Conservation (phyloP, 2,329 filamentous ascomycete genomes). For the Chaetomiaceae sp. region DNA sequence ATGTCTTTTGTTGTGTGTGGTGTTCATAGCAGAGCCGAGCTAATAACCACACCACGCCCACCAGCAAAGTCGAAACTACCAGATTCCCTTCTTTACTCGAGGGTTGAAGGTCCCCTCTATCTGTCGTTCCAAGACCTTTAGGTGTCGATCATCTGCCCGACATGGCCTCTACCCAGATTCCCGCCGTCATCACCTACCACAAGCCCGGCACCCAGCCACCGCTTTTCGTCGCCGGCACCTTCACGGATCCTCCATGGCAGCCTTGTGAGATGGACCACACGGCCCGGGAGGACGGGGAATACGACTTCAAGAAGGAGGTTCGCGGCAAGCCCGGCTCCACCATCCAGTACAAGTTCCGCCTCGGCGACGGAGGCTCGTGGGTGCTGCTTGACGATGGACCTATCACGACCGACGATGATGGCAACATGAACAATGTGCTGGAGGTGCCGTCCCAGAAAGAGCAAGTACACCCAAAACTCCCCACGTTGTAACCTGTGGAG, state of each 20-base stretch:
- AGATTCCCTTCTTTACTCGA: too few relatives aligned
- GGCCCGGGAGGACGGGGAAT: conserved; percentile 46
- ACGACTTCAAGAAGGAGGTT: conserved; percentile 55
- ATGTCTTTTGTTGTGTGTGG: too few relatives aligned
- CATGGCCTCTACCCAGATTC: conserved; percentile 36
- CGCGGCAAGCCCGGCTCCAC: conserved; percentile 50
- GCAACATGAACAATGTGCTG: conserved; percentile 47
- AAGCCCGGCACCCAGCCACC: conserved; percentile 59
- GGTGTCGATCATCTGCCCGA: conserved; percentile 6
- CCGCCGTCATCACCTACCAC: conserved; percentile 56
- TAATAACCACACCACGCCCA: too few relatives aligned
- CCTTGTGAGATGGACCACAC: conserved; percentile 59
- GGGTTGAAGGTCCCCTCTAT: too few relatives aligned
- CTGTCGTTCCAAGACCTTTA: too few relatives aligned
- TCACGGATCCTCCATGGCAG: conserved; percentile 63
- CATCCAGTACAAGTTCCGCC: conserved; percentile 71
- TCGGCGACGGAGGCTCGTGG: conserved; percentile 66
- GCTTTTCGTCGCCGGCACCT: conserved; percentile 65
- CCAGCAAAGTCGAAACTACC: too few relatives aligned
- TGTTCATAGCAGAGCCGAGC: too few relatives aligned
- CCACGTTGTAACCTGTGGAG: too few relatives aligned
- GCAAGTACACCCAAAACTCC: conserved; percentile 1
- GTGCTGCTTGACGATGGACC: conserved; percentile 58
- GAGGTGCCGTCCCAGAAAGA: conserved; percentile 27
- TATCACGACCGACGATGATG: conserved; percentile 42